Evolutionary conservation across 2,329 filamentous ascomycete species (phyloP).

Genomic region (Clarireedia homoeocarpa): DNA sequence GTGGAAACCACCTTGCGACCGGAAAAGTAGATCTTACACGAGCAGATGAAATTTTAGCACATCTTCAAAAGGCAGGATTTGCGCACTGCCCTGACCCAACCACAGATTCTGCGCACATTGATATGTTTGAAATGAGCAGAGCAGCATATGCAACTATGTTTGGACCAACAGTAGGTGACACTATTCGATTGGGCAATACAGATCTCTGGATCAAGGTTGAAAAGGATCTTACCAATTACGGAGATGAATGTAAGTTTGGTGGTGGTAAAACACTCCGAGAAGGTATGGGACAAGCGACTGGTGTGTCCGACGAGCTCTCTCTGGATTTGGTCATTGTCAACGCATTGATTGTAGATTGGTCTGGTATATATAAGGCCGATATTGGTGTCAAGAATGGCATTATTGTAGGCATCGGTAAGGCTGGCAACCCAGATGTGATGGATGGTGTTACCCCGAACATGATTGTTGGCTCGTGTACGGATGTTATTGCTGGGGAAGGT

Average conservation of each 20-base stretch:
- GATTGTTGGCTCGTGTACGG: constrained; percentile 80
- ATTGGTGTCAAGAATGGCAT: constrained; percentile 85
- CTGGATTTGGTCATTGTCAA: constrained; percentile 86
- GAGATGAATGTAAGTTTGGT: constrained; percentile 92
- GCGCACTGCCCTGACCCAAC: constrained; percentile 64
- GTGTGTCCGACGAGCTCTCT: constrained; percentile 60
- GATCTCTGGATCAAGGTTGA: constrained; percentile 89
- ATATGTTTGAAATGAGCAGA: constrained; percentile 64
- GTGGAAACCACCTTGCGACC: constrained; percentile 73
- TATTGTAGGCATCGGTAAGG: constrained; percentile 87
- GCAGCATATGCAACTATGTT: constrained; percentile 82
- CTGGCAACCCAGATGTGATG: constrained; percentile 97
- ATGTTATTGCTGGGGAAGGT: constrained; percentile 84
- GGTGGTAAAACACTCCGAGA: constrained; percentile 90
- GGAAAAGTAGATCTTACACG: constrained; percentile 61
- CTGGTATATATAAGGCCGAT: constrained; percentile 91
- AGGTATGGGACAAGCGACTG: constrained; percentile 90
- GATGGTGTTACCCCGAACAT: constrained; percentile 71
- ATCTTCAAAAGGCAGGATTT: constrained; percentile 67
- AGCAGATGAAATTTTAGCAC: constrained; percentile 56
- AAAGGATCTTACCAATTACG: constrained; percentile 74
- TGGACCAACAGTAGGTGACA: constrained; percentile 81
- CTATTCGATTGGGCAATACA: constrained; percentile 73
- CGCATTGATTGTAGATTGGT: constrained; percentile 83
- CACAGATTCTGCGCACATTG: constrained; percentile 43